Evolutionary conservation across 768 basidiomycete species (phyloP), one percentile per base, ranked within the genome.

Genomic region (Lactifluus echinatus): DNA sequence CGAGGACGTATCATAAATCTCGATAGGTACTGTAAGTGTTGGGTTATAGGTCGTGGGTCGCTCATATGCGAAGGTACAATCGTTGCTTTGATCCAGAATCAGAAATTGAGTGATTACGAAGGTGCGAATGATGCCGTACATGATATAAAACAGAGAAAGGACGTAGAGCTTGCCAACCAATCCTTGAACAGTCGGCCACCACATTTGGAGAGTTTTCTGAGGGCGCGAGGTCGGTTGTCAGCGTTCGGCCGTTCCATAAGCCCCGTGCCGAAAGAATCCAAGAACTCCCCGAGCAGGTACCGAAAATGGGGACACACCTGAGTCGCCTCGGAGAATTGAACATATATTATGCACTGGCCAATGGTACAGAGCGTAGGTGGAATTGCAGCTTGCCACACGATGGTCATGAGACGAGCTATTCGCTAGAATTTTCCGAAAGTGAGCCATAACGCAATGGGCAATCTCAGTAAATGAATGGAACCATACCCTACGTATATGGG

Each of bases 111-210:
- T 21, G 23, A 8, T 15, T 8, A 15, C 17, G n/a, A n/a, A 47
- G 45, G 33, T 40, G 10, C 14, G 11, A 28, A 42, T 5, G 6
- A 34, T 6, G 11, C n/a, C 57, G 29, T 33, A 58, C 57, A 54
- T 48, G 4, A 53, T 49, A 33, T 54, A 54, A 37, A 49, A 54
- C 31, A 58, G 46, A 3, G 57, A 58, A 21, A 58, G 51, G 19
- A 54, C 51, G 17, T 58, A 58, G 51, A 58, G 57, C 57, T 58
- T 58, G 21, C 57, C 57, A 2, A 49, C 17, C 46, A 49, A n/a
- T 19, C 21, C 50, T 11, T 53, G 51, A 23, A 58, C 1, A 8
- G 33, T 12, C 15, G 52, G 8, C 26, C 5, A 49, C 57, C 57
- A 59, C 26, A 59, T 15, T 36, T 29, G 10, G 3, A n/a, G 8